phyloP scores from a whole-genome alignment of 2,329 filamentous ascomycete species.

The Anthostomella pinea region DNA sequence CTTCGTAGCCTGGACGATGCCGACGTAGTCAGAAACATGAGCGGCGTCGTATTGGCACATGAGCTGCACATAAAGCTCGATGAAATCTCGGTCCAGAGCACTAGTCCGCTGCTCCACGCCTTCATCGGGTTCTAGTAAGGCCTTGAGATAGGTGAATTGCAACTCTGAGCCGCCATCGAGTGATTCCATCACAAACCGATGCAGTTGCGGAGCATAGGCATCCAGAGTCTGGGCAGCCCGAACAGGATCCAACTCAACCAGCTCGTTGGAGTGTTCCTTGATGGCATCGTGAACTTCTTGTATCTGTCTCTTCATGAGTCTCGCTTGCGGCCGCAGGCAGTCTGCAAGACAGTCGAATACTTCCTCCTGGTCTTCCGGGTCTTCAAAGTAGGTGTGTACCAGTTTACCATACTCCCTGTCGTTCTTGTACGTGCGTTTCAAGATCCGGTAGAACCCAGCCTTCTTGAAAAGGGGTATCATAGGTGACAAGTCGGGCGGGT shows the following conservation, averaged over 20 bases:
- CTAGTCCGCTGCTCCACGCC: slow-evolving; percentile 31
- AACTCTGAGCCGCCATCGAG: slow-evolving; percentile 58
- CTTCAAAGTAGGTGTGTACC: slow-evolving; percentile 79
- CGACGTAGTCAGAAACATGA: slow-evolving; percentile 84
- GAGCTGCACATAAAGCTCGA: slow-evolving; percentile 83
- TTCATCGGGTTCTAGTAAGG: slow-evolving; percentile 65
- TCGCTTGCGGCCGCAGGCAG: slow-evolving; percentile 64
- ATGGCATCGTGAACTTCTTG: slow-evolving; percentile 69
- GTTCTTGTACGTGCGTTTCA: slow-evolving; percentile 81
- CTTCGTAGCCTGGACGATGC: slow-evolving; percentile 71
- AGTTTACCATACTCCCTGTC: slow-evolving; percentile 79
- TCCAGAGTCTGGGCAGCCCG: slow-evolving; percentile 65
- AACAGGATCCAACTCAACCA: slow-evolving; percentile 65
- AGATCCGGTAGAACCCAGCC: slow-evolving; percentile 83
- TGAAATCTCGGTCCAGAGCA: slow-evolving; percentile 55
- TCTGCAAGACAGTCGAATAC: slow-evolving; percentile 79
- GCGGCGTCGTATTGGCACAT: slow-evolving; percentile 83
- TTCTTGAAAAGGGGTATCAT: slow-evolving; percentile 75
- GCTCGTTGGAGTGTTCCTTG: slow-evolving; percentile 59
- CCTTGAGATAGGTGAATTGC: slow-evolving; percentile 74
- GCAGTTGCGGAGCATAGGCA: slow-evolving; percentile 58
- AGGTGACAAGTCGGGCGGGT: slow-evolving; percentile 74
- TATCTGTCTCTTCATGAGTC: slow-evolving; percentile 66
- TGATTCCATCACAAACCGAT: slow-evolving; percentile 62
- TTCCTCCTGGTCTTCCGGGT: slow-evolving; percentile 68